A percentile compares a stretch with the other conserved stretches of the same genome.
These are phyloP conservation scores for Oryza meridionalis DNA, from an alignment of 176 grass and related monocot species.

Conservation along the genomic window DNA sequence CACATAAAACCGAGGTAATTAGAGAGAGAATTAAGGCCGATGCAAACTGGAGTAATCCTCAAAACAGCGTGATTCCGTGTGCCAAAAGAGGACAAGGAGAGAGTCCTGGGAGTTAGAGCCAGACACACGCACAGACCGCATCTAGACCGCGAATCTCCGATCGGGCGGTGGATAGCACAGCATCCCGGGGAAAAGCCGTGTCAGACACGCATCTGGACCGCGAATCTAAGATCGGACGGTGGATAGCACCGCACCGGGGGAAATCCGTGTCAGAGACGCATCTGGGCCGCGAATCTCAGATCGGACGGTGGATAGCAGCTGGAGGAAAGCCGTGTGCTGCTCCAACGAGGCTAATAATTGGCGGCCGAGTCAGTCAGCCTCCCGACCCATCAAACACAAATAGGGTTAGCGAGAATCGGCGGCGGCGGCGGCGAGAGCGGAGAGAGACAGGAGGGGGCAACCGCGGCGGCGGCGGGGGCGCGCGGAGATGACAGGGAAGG, in stretches of 20 bases:
- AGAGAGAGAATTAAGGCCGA: too few species aligned
- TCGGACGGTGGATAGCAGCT: constrained; percentile 14
- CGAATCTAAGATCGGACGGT: too few species aligned
- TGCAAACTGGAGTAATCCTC: too few species aligned
- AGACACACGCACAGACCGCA: background rate
- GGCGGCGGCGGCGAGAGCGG: constrained; percentile 14
- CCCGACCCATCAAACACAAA: constrained; percentile 12
- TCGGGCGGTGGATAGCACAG: constrained; percentile 15
- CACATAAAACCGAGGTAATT: too few species aligned
- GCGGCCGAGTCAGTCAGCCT: background rate
- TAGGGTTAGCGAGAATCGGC: constrained; percentile 39
- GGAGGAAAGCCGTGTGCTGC: constrained; percentile 7
- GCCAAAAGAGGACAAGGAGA: background rate
- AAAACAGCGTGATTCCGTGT: background rate
- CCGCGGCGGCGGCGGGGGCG: background rate
- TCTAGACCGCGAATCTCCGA: background rate
- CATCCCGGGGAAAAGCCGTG: constrained; percentile 3
- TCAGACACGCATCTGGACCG: too few species aligned
- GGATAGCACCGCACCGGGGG: too few species aligned
- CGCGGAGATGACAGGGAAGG: constrained; percentile 71
- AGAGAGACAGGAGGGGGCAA: background rate
- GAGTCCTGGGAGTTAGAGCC: background rate
- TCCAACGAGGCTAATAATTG: constrained; percentile 42
- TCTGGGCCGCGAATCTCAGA: background rate
- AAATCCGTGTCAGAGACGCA: background rate